Percentiles rank a stretch among this genome's conserved stretches.
These are phyloP conservation scores for Penicillium sp. DNA, from an alignment of 2,329 filamentous ascomycete species.

Conservation along the genomic window DNA sequence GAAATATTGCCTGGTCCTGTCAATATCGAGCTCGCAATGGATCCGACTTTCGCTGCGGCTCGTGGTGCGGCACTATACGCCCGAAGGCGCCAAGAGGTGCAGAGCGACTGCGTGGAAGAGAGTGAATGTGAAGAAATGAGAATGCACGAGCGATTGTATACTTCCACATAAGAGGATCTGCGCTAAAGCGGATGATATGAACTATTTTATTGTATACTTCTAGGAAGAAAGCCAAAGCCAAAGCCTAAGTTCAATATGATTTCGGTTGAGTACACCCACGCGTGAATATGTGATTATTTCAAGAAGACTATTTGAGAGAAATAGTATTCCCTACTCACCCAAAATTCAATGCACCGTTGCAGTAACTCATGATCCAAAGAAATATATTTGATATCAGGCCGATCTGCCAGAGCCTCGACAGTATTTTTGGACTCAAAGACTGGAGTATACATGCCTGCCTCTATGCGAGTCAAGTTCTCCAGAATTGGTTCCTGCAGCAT, in stretches of 20 bases:
- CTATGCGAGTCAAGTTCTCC: constrained; percentile 25
- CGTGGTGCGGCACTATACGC: neutral
- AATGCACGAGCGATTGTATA: neutral
- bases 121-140: neutral
- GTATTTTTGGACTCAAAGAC: constrained; percentile 10
- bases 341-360: neutral
- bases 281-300: no score
- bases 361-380: neutral
- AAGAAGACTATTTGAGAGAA: neutral
- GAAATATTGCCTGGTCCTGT: neutral
- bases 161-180: neutral
- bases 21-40: neutral
- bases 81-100: neutral
- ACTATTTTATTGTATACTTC: neutral
- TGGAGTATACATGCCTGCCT: constrained; percentile 9
- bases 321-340: neutral
- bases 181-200: neutral
- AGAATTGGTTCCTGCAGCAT: constrained; percentile 43
- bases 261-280: no score
- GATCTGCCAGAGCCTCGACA: constrained; percentile 6
- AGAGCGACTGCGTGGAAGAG: neutral
- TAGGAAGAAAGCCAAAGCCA: no score
- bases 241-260: no score
- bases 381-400: constrained; percentile 1
- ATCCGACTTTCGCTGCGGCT: neutral